phyloP scores from a whole-genome alignment of 176 grass and related monocot species.

The Musa beccarii region DNA sequence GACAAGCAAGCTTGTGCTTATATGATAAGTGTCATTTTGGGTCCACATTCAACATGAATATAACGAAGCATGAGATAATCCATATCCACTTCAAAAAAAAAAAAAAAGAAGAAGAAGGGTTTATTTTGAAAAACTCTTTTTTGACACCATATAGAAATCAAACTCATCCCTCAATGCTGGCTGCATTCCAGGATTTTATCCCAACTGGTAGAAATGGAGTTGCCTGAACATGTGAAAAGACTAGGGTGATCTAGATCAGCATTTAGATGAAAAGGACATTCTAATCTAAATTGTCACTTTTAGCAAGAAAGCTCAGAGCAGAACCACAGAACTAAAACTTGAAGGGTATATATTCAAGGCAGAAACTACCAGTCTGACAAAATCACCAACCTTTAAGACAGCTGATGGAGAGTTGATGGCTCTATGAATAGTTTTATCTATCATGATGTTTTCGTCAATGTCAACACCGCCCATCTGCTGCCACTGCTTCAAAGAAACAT shows the following conservation, averaged over 20 bases:
- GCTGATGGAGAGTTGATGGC: constrained; percentile 71
- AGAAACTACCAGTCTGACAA: neutral
- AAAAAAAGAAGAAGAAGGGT: neutral
- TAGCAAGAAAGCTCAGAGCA: neutral
- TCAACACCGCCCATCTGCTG: constrained; percentile 74
- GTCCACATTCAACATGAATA: neutral
- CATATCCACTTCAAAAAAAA: too few relatives aligned
- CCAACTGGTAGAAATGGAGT: neutral
- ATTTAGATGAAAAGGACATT: neutral
- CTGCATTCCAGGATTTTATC: neutral
- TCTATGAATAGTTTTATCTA: constrained; percentile 93
- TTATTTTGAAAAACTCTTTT: neutral
- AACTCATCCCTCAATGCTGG: neutral
- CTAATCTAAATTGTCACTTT: neutral
- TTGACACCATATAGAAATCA: neutral
- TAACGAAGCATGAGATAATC: neutral
- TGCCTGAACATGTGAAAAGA: too few relatives aligned
- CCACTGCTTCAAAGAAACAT: constrained; percentile 90
- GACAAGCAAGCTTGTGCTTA: too few relatives aligned
- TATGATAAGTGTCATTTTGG: too few relatives aligned
- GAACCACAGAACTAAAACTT: neutral
- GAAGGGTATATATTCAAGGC: neutral
- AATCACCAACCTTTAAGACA: constrained; percentile 66
- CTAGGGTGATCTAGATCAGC: neutral
- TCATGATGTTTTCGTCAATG: constrained; percentile 85